phyloP scores from a whole-genome alignment of 2,329 filamentous ascomycete species.

The Geosmithia flava region DNA sequence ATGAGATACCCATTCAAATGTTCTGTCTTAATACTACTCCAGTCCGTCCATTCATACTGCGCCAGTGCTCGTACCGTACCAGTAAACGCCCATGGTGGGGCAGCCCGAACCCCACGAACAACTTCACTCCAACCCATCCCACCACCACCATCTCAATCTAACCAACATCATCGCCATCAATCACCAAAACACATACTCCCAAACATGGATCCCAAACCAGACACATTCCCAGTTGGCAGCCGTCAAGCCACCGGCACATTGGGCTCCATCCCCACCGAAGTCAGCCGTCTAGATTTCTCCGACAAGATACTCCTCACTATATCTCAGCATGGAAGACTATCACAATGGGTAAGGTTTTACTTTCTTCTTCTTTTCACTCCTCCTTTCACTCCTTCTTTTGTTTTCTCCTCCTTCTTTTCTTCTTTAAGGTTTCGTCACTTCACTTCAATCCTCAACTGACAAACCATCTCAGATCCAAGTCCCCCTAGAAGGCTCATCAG shows the following conservation, averaged over 20 bases:
- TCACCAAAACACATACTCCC: background rate
- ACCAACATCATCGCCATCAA: background rate
- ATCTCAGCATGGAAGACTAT: conserved; percentile 71
- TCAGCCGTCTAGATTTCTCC: conserved; percentile 60
- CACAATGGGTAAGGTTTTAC: conserved; percentile 66
- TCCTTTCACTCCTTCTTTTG: background rate
- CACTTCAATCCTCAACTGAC: no score
- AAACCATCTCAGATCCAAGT: conserved; percentile 55
- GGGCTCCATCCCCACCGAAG: conserved; percentile 58
- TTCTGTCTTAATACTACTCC: no score
- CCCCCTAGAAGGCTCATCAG: conserved; percentile 55
- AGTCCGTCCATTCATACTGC: no score
- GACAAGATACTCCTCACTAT: conserved; percentile 90
- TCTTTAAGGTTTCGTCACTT: no score
- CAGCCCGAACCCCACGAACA: no score
- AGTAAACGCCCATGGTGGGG: no score
- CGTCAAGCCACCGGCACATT: conserved; percentile 49
- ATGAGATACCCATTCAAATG: no score
- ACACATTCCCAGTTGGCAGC: conserved; percentile 57
- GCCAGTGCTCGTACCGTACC: no score
- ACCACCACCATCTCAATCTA: background rate
- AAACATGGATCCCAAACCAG: conserved; percentile 30
- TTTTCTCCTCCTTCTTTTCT: background rate
- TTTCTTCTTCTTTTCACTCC: background rate
- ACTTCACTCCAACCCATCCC: no score